Percentiles rank a stretch among this genome's conserved stretches.
phyloP scores from a whole-genome alignment of 2,329 filamentous ascomycete genomes.

The Pyrenochaeta sp. region DNA sequence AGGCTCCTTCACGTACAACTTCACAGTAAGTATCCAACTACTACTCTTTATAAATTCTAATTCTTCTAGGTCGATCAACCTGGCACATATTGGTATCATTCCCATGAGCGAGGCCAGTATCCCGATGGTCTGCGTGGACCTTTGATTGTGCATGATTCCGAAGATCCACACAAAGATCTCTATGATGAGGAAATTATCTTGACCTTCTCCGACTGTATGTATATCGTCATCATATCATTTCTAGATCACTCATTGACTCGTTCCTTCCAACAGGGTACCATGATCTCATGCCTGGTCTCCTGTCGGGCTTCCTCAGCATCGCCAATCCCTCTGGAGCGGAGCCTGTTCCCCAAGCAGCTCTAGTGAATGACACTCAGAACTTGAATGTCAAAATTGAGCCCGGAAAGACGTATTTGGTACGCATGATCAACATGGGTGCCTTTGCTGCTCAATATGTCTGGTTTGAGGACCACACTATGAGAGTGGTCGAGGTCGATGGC shows the following conservation, averaged over 20 bases:
- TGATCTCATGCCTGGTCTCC: conserved; percentile 59
- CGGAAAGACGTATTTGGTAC: conserved; percentile 68
- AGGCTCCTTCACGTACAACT: conserved; percentile 68
- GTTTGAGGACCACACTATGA: conserved; percentile 71
- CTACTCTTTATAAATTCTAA: conserved; percentile 28
- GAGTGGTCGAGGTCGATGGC: conserved; percentile 74
- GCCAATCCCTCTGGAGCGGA: conserved; percentile 67
- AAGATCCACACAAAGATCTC: conserved; percentile 59
- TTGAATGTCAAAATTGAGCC: conserved; percentile 55
- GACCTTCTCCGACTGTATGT: conserved; percentile 76
- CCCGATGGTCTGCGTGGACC: conserved; percentile 74
- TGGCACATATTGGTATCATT: conserved; percentile 72
- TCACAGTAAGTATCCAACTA: conserved; percentile 28
- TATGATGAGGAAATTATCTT: conserved; percentile 69
- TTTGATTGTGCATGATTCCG: conserved; percentile 68
- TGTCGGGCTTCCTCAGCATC: conserved; percentile 53
- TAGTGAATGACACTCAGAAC: conserved; percentile 69
- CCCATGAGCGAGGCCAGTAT: conserved; percentile 67
- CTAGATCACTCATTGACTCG: too few species aligned
- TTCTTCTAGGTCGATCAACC: conserved; percentile 59
- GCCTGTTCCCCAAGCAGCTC: conserved; percentile 69
- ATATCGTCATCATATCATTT: too few species aligned
- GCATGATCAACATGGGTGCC: conserved; percentile 73
- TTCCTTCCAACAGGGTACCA: too few species aligned
- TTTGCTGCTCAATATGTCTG: conserved; percentile 75